These are phyloP conservation scores for Papiliotrema terrestris DNA, from an alignment of 1,284 basidiomycete genomes.

Conservation along the genomic window DNA sequence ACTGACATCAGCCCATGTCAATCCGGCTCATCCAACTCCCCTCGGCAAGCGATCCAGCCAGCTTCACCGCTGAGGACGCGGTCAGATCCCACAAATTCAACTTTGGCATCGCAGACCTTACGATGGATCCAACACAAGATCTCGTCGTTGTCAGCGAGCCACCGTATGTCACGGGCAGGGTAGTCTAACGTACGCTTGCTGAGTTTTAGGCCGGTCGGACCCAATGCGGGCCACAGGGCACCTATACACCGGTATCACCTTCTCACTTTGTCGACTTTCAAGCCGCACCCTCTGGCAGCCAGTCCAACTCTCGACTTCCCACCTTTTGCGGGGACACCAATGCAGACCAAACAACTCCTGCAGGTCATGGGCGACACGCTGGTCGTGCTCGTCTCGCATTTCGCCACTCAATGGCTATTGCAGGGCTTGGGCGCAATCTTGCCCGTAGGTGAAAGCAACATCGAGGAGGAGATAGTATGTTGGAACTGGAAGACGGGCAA, in stretches of 20 bases:
- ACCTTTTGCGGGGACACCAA: conserved; percentile 16
- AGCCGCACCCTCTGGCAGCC: conserved; percentile 42
- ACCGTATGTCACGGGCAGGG: conserved; percentile 32
- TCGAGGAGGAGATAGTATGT: conserved; percentile 42
- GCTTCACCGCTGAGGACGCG: conserved; percentile 26
- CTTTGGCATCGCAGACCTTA: conserved; percentile 45
- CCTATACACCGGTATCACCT: conserved; percentile 44
- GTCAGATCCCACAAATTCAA: conserved; percentile 23
- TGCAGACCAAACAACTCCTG: conserved; percentile 40
- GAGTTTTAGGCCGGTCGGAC: conserved; percentile 9
- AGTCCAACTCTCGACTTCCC: conserved; percentile 38
- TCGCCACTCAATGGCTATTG: conserved; percentile 25
- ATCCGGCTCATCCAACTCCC: conserved; percentile 44
- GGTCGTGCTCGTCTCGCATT: conserved; percentile 37
- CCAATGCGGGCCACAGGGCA: background rate
- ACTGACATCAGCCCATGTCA: conserved; percentile 24
- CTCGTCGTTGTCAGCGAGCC: conserved; percentile 45
- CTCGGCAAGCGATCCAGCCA: conserved; percentile 32
- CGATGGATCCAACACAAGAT: conserved; percentile 49
- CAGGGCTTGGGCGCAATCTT: conserved; percentile 26
- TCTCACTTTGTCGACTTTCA: conserved; percentile 37
- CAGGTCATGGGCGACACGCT: conserved; percentile 47
- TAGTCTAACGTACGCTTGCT: too few species aligned
- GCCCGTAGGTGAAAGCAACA: conserved; percentile 13
- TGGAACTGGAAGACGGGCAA: conserved; percentile 50